Evolutionary conservation across 2,329 filamentous ascomycete genomes (phyloP).

Genomic region (Fusarium sp.): DNA sequence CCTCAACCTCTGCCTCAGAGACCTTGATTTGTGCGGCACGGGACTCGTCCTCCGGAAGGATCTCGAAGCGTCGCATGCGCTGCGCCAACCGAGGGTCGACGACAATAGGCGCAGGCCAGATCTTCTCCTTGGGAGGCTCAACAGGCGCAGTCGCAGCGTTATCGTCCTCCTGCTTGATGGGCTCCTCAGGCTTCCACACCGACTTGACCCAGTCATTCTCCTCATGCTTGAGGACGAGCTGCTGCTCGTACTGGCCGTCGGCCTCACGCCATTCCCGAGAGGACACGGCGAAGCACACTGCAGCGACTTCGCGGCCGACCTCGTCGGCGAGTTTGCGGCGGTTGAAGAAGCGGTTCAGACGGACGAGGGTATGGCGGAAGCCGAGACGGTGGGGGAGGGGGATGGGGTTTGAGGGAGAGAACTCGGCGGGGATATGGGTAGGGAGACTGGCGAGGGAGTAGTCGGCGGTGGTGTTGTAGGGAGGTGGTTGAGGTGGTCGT

Average conservation of each 20-base stretch:
- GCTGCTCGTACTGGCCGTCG: constrained; percentile 57
- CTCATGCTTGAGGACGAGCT: constrained; percentile 76
- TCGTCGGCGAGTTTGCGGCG: constrained; percentile 87
- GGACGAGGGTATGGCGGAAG: constrained; percentile 89
- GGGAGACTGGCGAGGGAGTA: constrained; percentile 79
- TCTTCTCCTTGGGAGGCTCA: constrained; percentile 71
- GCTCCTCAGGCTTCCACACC: constrained; percentile 71
- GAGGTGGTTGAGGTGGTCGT: constrained; percentile 73
- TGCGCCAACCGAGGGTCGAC: constrained; percentile 81
- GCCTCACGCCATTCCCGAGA: constrained; percentile 65
- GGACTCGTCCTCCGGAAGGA: constrained; percentile 78
- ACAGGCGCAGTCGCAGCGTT: constrained; percentile 53
- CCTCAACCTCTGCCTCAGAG: constrained; percentile 78
- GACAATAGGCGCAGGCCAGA: constrained; percentile 82
- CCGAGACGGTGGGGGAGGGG: constrained; percentile 91
- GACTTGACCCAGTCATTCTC: constrained; percentile 89
- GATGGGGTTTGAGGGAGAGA: constrained; percentile 81
- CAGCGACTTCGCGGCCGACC: constrained; percentile 89
- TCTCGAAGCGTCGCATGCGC: constrained; percentile 85
- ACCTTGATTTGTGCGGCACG: constrained; percentile 74
- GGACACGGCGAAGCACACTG: constrained; percentile 79
- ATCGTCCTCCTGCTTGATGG: constrained; percentile 61
- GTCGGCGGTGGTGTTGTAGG: constrained; percentile 81
- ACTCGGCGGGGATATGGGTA: constrained; percentile 74
- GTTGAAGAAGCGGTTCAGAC: constrained; percentile 90